Base-by-base conservation (phyloP, 2,329 filamentous ascomycete species). In the Exophiala dermatitidis region DNA sequence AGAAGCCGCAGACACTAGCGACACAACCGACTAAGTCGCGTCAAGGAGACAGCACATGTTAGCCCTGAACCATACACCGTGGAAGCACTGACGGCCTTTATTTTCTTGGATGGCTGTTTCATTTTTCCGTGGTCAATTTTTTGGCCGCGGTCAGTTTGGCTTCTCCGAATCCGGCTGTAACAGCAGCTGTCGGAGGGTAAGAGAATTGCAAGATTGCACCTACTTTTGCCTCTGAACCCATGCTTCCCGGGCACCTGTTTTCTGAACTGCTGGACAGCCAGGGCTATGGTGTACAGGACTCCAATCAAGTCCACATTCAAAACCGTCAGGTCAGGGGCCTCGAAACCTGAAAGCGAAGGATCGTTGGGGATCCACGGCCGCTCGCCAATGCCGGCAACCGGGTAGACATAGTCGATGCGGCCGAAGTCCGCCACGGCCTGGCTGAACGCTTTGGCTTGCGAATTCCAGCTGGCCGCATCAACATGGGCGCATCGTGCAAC, bases 261-360 rank as follows among this genome's bases (percentile, higher is more conserved):
- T 47, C 70, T 61, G 60, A 74, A 72, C 53, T 74, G 72, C 66
- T 74, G 72, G 1, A 74, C 60, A 3, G 70, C 71, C 28, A 75
- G 62, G 0, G 66, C 67, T 4, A 68, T 60, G 0, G 72, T 74
- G 50, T 71, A 73, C 46, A 74, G 47, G n/a, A 73, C 65, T 1
- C 71, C 73, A 10, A 65, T 71, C 44, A 74, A 52, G 59, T 74
- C 68, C 2, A 74, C 62, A 30, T 74, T 70, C 12, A 75, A 38
- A 1, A 68, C 65, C 1, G 45, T 58, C 40, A 74, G 52, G 59
- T 74, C 62, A 3, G 73, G 72, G 56, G 69, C 69, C 8, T 61
- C 61, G 40, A 72, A 74, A 1, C 56, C 52, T 0, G 48, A 50
- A 8, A 43, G 37, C 12, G 47, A 46, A 30, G 49, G 50, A 5